Percentiles rank a stretch among this genome's conserved stretches.
Evolutionary conservation across 345 rosid genomes (phyloP).

Genomic region (Mercurialis annua): DNA sequence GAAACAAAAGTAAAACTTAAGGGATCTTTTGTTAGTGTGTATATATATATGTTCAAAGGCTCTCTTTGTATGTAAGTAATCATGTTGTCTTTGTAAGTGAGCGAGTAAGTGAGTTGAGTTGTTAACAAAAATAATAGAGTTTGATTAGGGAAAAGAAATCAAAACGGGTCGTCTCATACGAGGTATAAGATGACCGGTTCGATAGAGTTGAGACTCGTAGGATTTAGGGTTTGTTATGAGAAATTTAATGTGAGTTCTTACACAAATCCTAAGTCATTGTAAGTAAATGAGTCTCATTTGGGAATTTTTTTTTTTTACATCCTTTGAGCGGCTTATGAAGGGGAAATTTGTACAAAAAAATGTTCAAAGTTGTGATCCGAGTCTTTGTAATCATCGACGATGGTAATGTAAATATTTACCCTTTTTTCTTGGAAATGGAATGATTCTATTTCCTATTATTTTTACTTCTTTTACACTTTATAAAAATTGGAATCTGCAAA

Average conservation of each 20-base stretch:
- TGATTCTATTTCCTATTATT: not conserved
- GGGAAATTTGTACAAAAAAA: slow-evolving; percentile 39
- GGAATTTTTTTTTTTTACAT: not conserved
- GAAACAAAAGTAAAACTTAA: not conserved
- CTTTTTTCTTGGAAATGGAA: not conserved
- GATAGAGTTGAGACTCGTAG: no score
- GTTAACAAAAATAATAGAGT: slow-evolving; percentile 25
- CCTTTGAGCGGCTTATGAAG: slow-evolving; percentile 18
- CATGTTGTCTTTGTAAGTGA: slow-evolving; percentile 22
- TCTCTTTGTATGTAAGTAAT: slow-evolving; percentile 13
- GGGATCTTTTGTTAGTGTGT: slow-evolving; percentile 28
- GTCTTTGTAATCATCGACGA: slow-evolving; percentile 5
- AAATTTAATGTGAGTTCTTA: slow-evolving; percentile 14
- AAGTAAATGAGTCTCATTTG: not conserved
- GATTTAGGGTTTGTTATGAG: not conserved
- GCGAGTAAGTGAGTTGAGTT: slow-evolving; percentile 12
- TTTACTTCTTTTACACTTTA: not conserved
- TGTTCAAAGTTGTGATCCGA: slow-evolving; percentile 19
- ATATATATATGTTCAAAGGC: slow-evolving; percentile 42
- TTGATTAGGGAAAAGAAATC: slow-evolving; percentile 2
- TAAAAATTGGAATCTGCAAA: slow-evolving; percentile 4
- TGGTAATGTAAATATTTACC: slow-evolving; percentile 11
- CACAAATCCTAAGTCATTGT: no score
- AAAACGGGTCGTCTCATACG: not conserved
- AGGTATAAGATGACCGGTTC: not conserved